Base-by-base conservation (phyloP, 2,329 filamentous ascomycete genomes). In the Ampelomyces quisqualis region DNA sequence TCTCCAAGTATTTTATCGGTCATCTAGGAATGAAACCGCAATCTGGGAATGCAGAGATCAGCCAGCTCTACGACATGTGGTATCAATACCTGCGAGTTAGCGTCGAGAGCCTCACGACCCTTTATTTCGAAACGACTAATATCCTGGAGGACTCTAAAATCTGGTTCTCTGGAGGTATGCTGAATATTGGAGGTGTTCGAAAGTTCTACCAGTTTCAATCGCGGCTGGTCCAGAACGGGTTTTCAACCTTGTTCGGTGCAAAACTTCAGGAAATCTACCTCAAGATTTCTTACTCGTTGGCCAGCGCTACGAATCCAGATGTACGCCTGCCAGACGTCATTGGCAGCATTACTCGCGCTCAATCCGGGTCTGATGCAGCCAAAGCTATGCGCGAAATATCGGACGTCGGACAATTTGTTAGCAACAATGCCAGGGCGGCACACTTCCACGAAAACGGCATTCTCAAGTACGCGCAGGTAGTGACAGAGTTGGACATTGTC, bases 1-100 rank as follows among this genome's bases (percentile, higher is more conserved):
- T 79, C 3, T 76, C 75, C 1, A 77, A 77, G 28, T 79, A 79
- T 51, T 78, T 78, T 38, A 71, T 79, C 7, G 76, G 76, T 0
- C 73, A 78, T 17, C 50, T 79, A 9, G 72, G 73, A 0, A 69
- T 72, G 1, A 78, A 78, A 57, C 74, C 76, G 0, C 70, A 77
- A 29, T 76, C 72, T 34, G 42, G 44, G 26, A 67, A 60, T 11
- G 58, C 67, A 0, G 75, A 77, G 7, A 59, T 79, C 13, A 67
- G 68, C 1, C 57, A 60, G 7, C 53, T 79, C 1, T 75, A 78
- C 38, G 73, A 77, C 46, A 65, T 77, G 5, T 79, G 76, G 75
- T 61, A 71, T 0, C 70, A 70, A 0, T 78, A 79, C 43, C 65
- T 79, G 2, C 66, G 72, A 1, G 73, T 69, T 0, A 70, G 69